Evolutionary conservation across 805 yeast species (phyloP).

Genomic region (Lipomyces anomalus): DNA sequence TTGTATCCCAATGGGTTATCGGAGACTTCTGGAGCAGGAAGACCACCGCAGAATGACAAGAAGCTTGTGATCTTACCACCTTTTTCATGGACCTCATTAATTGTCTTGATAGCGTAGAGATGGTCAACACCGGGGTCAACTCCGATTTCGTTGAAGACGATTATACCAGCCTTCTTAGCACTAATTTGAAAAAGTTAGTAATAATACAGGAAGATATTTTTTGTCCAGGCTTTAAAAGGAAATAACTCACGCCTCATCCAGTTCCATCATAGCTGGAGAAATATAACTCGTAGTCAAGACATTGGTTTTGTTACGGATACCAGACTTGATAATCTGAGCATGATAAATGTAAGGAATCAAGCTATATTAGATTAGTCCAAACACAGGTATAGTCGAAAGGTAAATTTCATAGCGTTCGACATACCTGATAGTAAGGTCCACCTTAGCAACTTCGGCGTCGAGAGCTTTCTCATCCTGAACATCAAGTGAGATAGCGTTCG

Average conservation of each 20-base stretch:
- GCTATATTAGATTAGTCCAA: too few species aligned
- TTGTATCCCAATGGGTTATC: conserved; percentile 98
- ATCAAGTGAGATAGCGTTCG: conserved; percentile 81
- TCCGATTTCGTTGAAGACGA: conserved; percentile 98
- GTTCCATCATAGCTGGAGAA: conserved; percentile 38
- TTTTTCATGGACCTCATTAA: conserved; percentile 87
- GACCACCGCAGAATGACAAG: conserved; percentile 96
- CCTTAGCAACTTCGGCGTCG: conserved; percentile 68
- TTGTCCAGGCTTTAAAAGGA: not conserved
- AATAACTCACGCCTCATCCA: conserved; percentile 17
- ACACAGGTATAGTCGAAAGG: too few species aligned
- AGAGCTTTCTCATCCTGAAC: conserved; percentile 74
- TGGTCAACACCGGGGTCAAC: conserved; percentile 99
- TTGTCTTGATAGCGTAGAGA: conserved; percentile 95
- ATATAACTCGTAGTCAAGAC: conserved; percentile 96
- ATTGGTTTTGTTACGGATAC: conserved; percentile 71
- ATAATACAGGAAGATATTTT: not conserved
- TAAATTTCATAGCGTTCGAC: not conserved
- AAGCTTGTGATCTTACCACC: conserved; percentile 93
- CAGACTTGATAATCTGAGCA: conserved; percentile 87
- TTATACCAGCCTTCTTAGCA: conserved; percentile 85
- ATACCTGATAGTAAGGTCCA: conserved; percentile 78
- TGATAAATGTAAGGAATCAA: conserved; percentile 94
- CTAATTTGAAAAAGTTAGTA: conserved; percentile 29
- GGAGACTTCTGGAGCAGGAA: conserved; percentile 96